Evolutionary conservation across 164 flowering plant species (phyloP).

Genomic region (Vitis cinerea): DNA sequence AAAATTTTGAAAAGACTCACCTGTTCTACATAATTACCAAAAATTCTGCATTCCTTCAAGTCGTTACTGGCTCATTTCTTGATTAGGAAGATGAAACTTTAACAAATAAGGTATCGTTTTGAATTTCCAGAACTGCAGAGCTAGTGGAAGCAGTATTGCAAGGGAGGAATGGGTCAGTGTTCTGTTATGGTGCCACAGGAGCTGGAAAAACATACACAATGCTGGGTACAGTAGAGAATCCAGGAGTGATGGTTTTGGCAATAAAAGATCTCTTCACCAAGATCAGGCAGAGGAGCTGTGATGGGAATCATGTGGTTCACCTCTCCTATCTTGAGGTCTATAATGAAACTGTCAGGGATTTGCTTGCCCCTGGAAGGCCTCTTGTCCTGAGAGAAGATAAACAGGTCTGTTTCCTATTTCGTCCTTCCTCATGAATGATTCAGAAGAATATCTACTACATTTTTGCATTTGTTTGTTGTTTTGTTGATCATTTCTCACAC

Average conservation of each 20-base stretch:
- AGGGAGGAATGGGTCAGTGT: constrained; percentile 91
- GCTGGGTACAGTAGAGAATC: constrained; percentile 88
- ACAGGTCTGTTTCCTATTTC: constrained; percentile 45
- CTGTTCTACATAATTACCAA: too few species aligned
- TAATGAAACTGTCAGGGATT: constrained; percentile 88
- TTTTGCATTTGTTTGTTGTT: neutral
- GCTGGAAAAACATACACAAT: constrained; percentile 97
- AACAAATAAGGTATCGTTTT: neutral
- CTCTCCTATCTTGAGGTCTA: constrained; percentile 95
- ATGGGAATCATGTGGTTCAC: constrained; percentile 88
- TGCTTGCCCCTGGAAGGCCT: constrained; percentile 92
- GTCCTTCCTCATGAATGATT: too few species aligned
- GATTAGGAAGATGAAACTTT: neutral
- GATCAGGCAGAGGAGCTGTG: constrained; percentile 80
- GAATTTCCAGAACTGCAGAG: constrained; percentile 70
- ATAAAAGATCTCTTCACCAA: constrained; percentile 84
- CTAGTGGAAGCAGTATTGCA: constrained; percentile 88
- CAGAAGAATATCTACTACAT: too few species aligned
- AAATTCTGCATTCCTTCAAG: neutral
- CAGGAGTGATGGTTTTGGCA: constrained; percentile 96
- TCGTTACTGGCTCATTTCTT: neutral
- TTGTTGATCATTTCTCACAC: neutral
- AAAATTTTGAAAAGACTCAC: too few species aligned
- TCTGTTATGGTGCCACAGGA: constrained; percentile 97
- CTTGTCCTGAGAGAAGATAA: constrained; percentile 93